Evolutionary conservation across 305 asterid genomes (phyloP), one percentile per base, ranked within the genome.

Genomic region (Solanum aculeatissimum): DNA sequence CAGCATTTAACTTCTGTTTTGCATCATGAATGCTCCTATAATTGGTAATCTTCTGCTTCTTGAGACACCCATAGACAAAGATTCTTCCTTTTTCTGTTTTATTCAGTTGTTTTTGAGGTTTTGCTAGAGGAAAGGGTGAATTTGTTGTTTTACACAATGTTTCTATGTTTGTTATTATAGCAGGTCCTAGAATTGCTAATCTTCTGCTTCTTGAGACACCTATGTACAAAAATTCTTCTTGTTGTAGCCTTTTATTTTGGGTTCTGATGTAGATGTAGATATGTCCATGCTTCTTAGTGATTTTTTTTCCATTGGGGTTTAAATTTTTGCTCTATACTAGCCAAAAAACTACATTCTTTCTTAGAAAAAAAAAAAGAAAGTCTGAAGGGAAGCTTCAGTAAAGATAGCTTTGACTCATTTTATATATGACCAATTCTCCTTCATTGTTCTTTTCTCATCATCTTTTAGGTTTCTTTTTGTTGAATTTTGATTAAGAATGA

Each of bases 121-220:
- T 63, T 6, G 19, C 27, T 63, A 16, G 70, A 63, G 70, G n/a
- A 63, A 63, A 63, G 40, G n/a, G 16, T 60, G 68, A 49, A 12
- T 49, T 49, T 13, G 1, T 49, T 13, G 6, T 49, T 4, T 49
- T 49, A 3, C 54, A 13, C 4, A 49, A 49, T 49, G 54, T 14
- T 49, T 12, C 18, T 49, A 4, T 49, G 14, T 4, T 13, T 49
- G 54, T 49, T 79, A 16, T 32, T 29, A 7, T 84, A 69, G 40
- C 66, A 94, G 93, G 97, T 71, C 85, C 93, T 85, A 91, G 93
- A n/a, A 94, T 94, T 29, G 98, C 95, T 94, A 88, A 81, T 51
- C 4, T 35, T 68, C 49, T 68, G 25, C 0, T 63, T n/a, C 51
- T 38, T 29, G 21, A 47, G 12, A 21, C 32, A 3, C 84, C 71